Evolutionary conservation across 495 filamentous ascomycete genomes (phyloP).

Genomic region (Ramalina intermedia): DNA sequence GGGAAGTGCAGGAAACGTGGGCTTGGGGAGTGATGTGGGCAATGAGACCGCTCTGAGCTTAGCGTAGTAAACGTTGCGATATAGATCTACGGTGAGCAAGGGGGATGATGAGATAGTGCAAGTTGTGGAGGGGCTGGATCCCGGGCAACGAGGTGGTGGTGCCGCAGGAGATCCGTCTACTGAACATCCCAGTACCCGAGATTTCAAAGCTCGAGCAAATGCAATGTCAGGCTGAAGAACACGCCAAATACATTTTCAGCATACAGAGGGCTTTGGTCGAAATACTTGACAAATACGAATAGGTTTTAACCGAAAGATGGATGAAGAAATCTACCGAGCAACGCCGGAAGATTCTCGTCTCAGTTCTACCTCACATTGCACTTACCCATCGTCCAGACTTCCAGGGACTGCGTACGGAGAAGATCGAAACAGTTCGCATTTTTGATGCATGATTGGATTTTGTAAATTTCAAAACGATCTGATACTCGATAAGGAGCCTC

Average conservation of each 20-base stretch:
- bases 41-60: no score
- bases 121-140: no score
- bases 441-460: conserved; percentile 24
- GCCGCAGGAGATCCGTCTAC: no score
- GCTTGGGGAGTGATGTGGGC: no score
- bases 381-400: conserved; percentile 36
- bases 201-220: conserved; percentile 2
- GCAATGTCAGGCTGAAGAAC: conserved; percentile 1
- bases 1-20: no score
- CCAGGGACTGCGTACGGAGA: conserved; percentile 23
- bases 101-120: no score
- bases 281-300: conserved; percentile 30
- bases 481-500: conserved; percentile 36
- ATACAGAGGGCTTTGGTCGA: conserved; percentile 15
- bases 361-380: conserved; percentile 35
- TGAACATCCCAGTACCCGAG: conserved; percentile 13
- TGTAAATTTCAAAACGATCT: conserved; percentile 23
- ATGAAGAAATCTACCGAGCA: conserved; percentile 30
- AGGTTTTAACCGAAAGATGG: conserved; percentile 34
- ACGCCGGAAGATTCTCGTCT: conserved; percentile 25
- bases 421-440: no score
- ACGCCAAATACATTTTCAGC: conserved; percentile 12
- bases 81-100: no score
- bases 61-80: no score
- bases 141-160: no score